Evolutionary conservation across 2,329 filamentous ascomycete genomes (phyloP).

Genomic region (Chaetomiaceae sp.): DNA sequence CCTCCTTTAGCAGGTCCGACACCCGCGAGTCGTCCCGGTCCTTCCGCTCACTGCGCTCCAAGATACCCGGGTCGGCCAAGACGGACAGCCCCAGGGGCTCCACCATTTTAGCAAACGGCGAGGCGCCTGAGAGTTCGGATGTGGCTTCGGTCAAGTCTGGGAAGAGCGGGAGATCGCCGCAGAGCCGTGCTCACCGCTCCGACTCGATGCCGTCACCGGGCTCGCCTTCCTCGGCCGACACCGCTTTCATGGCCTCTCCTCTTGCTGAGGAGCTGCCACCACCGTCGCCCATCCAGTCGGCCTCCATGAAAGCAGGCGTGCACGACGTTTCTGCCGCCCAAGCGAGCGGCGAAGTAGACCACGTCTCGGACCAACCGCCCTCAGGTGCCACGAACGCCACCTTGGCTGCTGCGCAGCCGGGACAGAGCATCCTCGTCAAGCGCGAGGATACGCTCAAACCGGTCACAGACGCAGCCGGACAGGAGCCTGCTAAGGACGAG

Average conservation of each 20-base stretch:
- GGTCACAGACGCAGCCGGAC: slow-evolving; percentile 43
- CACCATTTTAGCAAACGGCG: slow-evolving; percentile 56
- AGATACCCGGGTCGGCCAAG: slow-evolving; percentile 70
- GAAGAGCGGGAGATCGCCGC: slow-evolving; percentile 50
- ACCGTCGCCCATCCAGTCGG: slow-evolving; percentile 80
- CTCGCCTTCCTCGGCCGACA: slow-evolving; percentile 37
- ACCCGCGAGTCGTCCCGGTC: slow-evolving; percentile 89
- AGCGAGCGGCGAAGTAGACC: slow-evolving; percentile 82
- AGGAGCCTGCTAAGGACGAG: slow-evolving; percentile 42
- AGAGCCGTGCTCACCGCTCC: slow-evolving; percentile 40
- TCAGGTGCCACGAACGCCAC: slow-evolving; percentile 55
- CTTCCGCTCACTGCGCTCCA: slow-evolving; percentile 76
- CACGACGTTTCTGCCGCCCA: slow-evolving; percentile 77
- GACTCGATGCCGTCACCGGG: slow-evolving; percentile 38
- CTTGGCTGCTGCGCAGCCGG: slow-evolving; percentile 60
- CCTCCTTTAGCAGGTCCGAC: slow-evolving; percentile 85
- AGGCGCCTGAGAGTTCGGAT: slow-evolving; percentile 62
- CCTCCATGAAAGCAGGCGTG: slow-evolving; percentile 64
- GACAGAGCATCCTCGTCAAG: slow-evolving; percentile 84
- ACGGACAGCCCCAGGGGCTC: slow-evolving; percentile 79
- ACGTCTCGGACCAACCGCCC: slow-evolving; percentile 86
- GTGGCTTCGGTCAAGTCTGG: slow-evolving; percentile 67
- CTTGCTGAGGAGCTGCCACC: slow-evolving; percentile 54
- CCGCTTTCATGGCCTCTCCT: slow-evolving; percentile 38
- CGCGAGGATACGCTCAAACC: slow-evolving; percentile 66